Conservation (phyloP, 371 early-diverging fungal genomes). For the Apophysomyces ossiformis region DNA sequence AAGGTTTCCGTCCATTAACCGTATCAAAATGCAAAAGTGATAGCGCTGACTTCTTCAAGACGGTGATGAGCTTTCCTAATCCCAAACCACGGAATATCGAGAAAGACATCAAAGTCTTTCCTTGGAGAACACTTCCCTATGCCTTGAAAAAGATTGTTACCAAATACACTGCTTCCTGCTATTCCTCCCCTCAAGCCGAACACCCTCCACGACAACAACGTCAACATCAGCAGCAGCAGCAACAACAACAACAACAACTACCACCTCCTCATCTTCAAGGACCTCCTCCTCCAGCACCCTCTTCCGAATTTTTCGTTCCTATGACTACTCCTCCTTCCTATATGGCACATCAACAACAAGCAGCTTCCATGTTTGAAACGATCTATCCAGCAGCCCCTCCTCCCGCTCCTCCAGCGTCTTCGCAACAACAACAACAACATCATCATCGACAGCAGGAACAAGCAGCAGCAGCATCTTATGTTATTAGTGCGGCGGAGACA, state of each 20-base stretch:
- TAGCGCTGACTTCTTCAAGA: slow-evolving; percentile 74
- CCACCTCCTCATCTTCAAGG: neutral
- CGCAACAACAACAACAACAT: neutral
- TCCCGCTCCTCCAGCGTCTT: too few species aligned
- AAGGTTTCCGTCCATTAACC: slow-evolving; percentile 79
- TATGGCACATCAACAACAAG: neutral
- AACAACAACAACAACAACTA: neutral
- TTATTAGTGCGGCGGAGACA: slow-evolving; percentile 1
- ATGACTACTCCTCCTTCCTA: neutral
- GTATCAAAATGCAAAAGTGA: slow-evolving; percentile 75
- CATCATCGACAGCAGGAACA: neutral
- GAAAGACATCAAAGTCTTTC: slow-evolving; percentile 86
- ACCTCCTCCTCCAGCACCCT: neutral
- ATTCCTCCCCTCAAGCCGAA: neutral
- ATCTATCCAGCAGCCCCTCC: neutral
- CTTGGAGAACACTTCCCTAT: slow-evolving; percentile 68
- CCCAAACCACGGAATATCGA: slow-evolving; percentile 88
- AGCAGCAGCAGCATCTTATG: neutral
- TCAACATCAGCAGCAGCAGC: neutral
- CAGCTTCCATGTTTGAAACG: neutral
- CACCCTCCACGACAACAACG: slow-evolving; percentile 37
- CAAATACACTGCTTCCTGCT: slow-evolving; percentile 55
- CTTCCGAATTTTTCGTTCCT: neutral
- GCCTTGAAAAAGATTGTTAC: slow-evolving; percentile 78
- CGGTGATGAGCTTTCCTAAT: slow-evolving; percentile 80